A percentile compares a stretch with the other conserved stretches of the same genome.
These are phyloP conservation scores for Psilocybe subaeruginosa DNA, from an alignment of 768 basidiomycete genomes.

Conservation along the genomic window DNA sequence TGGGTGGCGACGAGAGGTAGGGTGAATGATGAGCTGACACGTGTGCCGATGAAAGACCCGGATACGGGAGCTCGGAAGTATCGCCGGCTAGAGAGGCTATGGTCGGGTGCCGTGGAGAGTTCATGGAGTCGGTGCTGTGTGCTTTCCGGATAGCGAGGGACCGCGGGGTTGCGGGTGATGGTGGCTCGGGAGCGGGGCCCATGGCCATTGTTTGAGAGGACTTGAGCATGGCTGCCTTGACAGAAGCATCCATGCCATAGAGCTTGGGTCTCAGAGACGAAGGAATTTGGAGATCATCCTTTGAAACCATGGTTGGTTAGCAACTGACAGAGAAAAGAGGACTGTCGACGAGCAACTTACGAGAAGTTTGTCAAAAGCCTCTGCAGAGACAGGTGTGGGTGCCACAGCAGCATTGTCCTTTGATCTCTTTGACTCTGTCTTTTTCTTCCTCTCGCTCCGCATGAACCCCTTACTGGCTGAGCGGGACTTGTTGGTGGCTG, in stretches of 20 bases:
- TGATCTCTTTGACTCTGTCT: constrained; percentile 44
- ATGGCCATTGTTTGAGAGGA: constrained; percentile 70
- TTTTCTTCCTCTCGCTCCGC: constrained; percentile 44
- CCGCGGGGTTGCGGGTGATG: constrained; percentile 52
- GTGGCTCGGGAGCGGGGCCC: constrained; percentile 33
- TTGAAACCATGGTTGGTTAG: constrained; percentile 9
- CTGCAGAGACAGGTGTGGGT: constrained; percentile 38
- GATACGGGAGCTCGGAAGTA: constrained; percentile 37
- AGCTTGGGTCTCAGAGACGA: constrained; percentile 77
- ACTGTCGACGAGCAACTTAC: constrained; percentile 43
- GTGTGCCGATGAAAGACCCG: constrained; percentile 35
- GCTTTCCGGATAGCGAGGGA: constrained; percentile 59
- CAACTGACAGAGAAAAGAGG: constrained; percentile 1
- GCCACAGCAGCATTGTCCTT: constrained; percentile 25
- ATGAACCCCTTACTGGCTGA: constrained; percentile 34
- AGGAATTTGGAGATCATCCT: constrained; percentile 93
- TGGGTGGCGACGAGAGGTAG: constrained; percentile 39
- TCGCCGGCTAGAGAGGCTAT: constrained; percentile 40
- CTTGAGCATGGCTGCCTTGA: constrained; percentile 92
- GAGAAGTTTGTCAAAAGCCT: constrained; percentile 81
- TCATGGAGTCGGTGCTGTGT: constrained; percentile 74
- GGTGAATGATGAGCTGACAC: constrained; percentile 45
- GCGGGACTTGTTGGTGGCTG: constrained; percentile 25
- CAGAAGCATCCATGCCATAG: constrained; percentile 76
- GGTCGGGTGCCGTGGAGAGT: constrained; percentile 52